phyloP scores from a whole-genome alignment of 2,329 filamentous ascomycete genomes.

The Cladosporium velox region DNA sequence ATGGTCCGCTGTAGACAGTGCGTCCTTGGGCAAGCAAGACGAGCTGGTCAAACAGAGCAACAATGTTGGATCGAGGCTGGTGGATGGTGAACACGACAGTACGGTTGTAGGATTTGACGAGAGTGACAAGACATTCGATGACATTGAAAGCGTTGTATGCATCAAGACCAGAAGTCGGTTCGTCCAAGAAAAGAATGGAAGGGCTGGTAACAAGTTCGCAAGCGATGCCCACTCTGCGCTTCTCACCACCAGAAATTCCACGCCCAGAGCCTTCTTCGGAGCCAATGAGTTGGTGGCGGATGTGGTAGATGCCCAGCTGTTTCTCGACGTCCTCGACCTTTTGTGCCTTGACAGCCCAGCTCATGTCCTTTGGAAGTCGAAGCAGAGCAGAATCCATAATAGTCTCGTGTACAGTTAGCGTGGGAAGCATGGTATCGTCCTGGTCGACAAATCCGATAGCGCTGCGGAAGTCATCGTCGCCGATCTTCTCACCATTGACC shows the following conservation, averaged over 20 bases:
- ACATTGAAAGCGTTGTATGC: slow-evolving; percentile 98
- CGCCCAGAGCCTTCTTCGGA: slow-evolving; percentile 93
- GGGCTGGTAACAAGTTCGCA: slow-evolving; percentile 97
- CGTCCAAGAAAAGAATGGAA: slow-evolving; percentile 94
- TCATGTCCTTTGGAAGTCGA: slow-evolving; percentile 91
- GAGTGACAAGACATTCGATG: slow-evolving; percentile 88
- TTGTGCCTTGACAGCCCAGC: slow-evolving; percentile 81
- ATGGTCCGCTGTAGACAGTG: slow-evolving; percentile 91
- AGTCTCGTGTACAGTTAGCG: slow-evolving; percentile 94
- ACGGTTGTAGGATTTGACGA: slow-evolving; percentile 94
- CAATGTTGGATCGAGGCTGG: slow-evolving; percentile 96
- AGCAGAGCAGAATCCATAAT: slow-evolving; percentile 92
- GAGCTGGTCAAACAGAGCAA: slow-evolving; percentile 93
- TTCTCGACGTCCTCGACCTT: slow-evolving; percentile 90
- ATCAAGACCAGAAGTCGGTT: slow-evolving; percentile 93
- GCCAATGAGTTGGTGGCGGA: slow-evolving; percentile 91
- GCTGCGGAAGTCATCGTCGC: slow-evolving; percentile 80
- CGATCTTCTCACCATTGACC: slow-evolving; percentile 89
- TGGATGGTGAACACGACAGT: slow-evolving; percentile 99
- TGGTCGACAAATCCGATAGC: slow-evolving; percentile 98
- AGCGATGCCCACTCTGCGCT: slow-evolving; percentile 92
- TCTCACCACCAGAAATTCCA: slow-evolving; percentile 96
- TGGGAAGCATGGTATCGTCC: slow-evolving; percentile 95
- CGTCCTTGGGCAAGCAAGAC: slow-evolving; percentile 85
- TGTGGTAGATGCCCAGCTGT: slow-evolving; percentile 91